Percentiles rank a stretch among this genome's conserved stretches.
These are phyloP conservation scores for Gamarada debralockiae DNA, from an alignment of 495 filamentous ascomycete species.

Conservation along the genomic window DNA sequence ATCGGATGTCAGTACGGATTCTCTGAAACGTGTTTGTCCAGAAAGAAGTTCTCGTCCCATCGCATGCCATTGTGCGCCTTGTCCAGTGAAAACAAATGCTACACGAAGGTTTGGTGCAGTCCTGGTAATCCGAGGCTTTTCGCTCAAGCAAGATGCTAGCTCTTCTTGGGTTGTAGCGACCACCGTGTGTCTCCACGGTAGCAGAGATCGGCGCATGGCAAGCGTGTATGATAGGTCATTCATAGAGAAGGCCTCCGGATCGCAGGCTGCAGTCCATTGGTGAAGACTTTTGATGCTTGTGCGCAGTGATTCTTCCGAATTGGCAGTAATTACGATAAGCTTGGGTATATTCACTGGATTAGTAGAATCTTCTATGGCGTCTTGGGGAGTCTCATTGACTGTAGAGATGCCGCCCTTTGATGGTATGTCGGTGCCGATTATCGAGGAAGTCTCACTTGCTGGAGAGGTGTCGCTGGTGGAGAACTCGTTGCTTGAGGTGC, in stretches of 20 bases:
- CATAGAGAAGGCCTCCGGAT: constrained; percentile 6
- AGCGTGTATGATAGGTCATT: constrained; percentile 22
- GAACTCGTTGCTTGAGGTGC: no score
- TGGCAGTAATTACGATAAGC: constrained; percentile 4
- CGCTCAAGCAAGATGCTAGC: not conserved
- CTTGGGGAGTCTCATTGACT: no score
- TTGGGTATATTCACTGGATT: not conserved
- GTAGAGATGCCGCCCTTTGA: no score
- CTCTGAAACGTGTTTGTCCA: constrained; percentile 30
- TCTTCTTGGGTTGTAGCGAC: not conserved
- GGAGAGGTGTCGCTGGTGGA: no score
- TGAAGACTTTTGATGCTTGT: constrained; percentile 1
- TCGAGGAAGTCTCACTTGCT: no score
- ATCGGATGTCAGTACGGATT: constrained; percentile 38
- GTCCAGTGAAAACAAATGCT: constrained; percentile 18
- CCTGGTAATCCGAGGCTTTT: constrained; percentile 7
- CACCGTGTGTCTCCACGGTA: constrained; percentile 1
- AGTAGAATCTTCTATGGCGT: no score
- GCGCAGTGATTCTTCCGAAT: constrained; percentile 1
- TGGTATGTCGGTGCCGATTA: no score
- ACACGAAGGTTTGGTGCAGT: not conserved
- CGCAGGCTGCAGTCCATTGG: not conserved
- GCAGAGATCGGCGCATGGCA: not conserved
- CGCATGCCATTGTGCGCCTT: constrained; percentile 44
- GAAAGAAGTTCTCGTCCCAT: constrained; percentile 51